A percentile compares a stretch with the other conserved stretches of the same genome.
These are phyloP conservation scores for Tuber aestivum DNA, from an alignment of 495 filamentous ascomycete species.

Conservation along the genomic window DNA sequence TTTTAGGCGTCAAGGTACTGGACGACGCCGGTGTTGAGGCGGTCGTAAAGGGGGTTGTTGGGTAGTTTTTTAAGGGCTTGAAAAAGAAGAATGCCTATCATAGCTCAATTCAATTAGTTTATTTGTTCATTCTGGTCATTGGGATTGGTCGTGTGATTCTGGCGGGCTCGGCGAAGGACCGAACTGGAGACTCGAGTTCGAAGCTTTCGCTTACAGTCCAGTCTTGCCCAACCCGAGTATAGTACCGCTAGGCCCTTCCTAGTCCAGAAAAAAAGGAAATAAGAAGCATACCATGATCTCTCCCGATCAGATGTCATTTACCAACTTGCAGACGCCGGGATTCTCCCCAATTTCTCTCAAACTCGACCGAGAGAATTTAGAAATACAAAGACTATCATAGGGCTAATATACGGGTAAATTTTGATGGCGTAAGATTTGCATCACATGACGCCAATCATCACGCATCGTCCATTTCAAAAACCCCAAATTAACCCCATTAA, in stretches of 20 bases:
- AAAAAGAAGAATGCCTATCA: background rate
- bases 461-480: background rate
- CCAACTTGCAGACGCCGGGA: background rate
- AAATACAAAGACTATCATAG: background rate
- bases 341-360: background rate
- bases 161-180: background rate
- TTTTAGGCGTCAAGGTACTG: slow-evolving; percentile 43
- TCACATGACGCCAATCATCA: background rate
- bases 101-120: background rate
- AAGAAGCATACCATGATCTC: background rate
- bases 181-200: background rate
- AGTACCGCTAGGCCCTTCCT: no score
- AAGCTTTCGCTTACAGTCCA: background rate
- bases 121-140: background rate
- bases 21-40: slow-evolving; percentile 40
- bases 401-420: background rate
- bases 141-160: no score
- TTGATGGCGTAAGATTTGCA: background rate
- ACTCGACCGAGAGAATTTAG: background rate
- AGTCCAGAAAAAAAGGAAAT: background rate
- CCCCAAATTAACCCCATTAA: background rate
- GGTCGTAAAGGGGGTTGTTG: slow-evolving; percentile 20
- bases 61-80: background rate
- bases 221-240: background rate
- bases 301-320: background rate